Conservation (phyloP, 2,329 filamentous ascomycete genomes). For the Fusarium albosuccineum region DNA sequence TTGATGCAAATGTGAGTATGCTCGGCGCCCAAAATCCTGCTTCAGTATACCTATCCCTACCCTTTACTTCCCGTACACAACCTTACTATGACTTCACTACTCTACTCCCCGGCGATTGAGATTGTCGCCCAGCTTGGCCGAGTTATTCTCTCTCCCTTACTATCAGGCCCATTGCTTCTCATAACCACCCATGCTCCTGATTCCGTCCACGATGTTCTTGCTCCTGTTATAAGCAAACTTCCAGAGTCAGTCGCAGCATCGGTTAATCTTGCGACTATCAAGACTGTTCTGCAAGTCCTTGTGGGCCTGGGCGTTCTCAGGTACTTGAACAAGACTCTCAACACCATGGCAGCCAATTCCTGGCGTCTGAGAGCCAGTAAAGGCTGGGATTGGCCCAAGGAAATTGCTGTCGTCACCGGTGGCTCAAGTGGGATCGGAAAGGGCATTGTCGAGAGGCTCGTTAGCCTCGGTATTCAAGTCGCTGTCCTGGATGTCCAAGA, state of each 20-base stretch:
- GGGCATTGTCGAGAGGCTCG: conserved; percentile 50
- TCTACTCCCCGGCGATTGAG: conserved; percentile 39
- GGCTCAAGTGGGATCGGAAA: conserved; percentile 59
- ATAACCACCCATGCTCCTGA: conserved; percentile 32
- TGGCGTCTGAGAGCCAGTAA: conserved; percentile 42
- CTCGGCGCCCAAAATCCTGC: background rate
- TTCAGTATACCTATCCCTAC: background rate
- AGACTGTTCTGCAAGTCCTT: conserved; percentile 34
- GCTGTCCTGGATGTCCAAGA: conserved; percentile 74
- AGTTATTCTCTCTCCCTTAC: conserved; percentile 32
- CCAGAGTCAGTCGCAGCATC: conserved; percentile 15
- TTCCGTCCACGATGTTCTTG: conserved; percentile 26
- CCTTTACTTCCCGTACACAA: background rate
- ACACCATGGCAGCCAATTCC: conserved; percentile 47
- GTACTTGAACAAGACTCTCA: conserved; percentile 43
- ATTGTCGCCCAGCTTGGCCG: conserved; percentile 6
- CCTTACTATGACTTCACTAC: conserved; percentile 37
- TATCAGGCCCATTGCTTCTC: conserved; percentile 36
- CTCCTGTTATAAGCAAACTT: conserved; percentile 7
- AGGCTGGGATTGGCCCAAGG: conserved; percentile 54
- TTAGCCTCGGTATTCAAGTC: conserved; percentile 67
- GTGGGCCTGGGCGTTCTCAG: conserved; percentile 43
- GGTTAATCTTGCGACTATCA: conserved; percentile 17
- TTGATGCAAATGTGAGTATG: background rate
- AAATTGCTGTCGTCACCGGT: conserved; percentile 60